Evolutionary conservation across 805 yeast genomes (phyloP), one percentile per base, ranked within the genome.

Genomic region (Schwanniomyces pseudopolymorphus): DNA sequence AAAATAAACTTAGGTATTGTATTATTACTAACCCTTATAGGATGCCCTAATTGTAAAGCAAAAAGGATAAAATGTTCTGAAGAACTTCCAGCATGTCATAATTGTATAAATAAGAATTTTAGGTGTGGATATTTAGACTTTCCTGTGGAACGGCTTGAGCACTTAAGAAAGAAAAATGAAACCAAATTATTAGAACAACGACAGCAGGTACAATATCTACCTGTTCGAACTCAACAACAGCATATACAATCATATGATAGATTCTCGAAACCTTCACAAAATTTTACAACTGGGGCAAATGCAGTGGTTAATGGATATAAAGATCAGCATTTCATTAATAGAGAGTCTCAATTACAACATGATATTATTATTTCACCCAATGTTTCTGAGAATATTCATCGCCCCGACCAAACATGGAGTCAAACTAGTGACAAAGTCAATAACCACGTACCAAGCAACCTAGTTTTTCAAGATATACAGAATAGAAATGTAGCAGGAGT

Each of bases 21-120:
- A 3, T 3, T 26, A 10, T 9, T 26, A 52, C 50, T 49, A 46
- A 52, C 51, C 13, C 13, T 20, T 11, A 13, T 17, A 58, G 62
- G 74, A 8, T 72, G 77, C 46, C 76, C 77, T 5, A 72, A 72
- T 53, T 72, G 77, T 56, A 66, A 70, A 42, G 64, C 67, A 17
- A 71, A 67, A 47, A 56, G 77, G 50, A 70, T 72, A 55, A 72
- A 72, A 48, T 72, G 77, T 46, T 53, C 70, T 2, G 77, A 72
- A 47, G 76, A 72, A 44, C 61, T 72, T 11, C 77, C 77, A 6
- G 54, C 66, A 14, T 72, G 77, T 46, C 53, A 44, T 17, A 71
- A 72, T 50, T 72, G 77, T 52, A 47, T 64, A 14, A 67, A 67
- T 49, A 72, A 67, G 50, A 57, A 63, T 25, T 59, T 58, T 48